Evolutionary conservation across 1,284 basidiomycete species (phyloP), one percentile per base, ranked within the genome.

Genomic region (Schizophyllum commune): DNA sequence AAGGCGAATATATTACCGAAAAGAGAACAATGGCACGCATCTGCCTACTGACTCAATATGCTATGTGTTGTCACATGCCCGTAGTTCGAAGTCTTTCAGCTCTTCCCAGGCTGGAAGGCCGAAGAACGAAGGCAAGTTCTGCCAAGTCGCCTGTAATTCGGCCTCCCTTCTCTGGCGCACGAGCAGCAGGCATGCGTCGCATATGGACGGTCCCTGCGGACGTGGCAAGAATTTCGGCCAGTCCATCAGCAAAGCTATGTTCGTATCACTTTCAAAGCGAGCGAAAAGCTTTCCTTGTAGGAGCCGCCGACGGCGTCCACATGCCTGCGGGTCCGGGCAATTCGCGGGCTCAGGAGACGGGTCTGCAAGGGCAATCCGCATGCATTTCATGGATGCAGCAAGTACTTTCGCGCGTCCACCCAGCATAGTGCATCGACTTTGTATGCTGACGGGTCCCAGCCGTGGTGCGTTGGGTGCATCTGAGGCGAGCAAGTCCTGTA

Each of bases 41-140:
- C n/a, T n/a, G n/a, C n/a, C n/a, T n/a, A 27, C 27, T 27, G 5
- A 27, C 5, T 5, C 27, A 5, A 27, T 5, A 2, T 27, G 27
- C 27, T 27, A 27, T 27, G 27, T 27, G 27, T 27, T 5, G 27
- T 5, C 5, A 27, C 5, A 5, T 27, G 27, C 27, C 27, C 27
- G 27, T 5, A 27, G 27, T 27, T 27, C 27, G 27, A 47, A 61
- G 34, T 54, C 56, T 15, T 57, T 27, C 2, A 62, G 11, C 17
- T 63, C 55, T 20, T 27, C 58, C 62, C 62, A 63, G 1, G 55
- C 11, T 17, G 58, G 60, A 11, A 63, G 55, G 4, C 33, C 52
- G 60, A 61, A 63, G 8, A 61, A 56, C 1, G 51, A 52, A 0
- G 62, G 62, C n/a, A 59, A 55, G n/a, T 58, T 56, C 17, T 51